Conservation (phyloP, 768 basidiomycete genomes). For the Xanthoconium stramineum region DNA sequence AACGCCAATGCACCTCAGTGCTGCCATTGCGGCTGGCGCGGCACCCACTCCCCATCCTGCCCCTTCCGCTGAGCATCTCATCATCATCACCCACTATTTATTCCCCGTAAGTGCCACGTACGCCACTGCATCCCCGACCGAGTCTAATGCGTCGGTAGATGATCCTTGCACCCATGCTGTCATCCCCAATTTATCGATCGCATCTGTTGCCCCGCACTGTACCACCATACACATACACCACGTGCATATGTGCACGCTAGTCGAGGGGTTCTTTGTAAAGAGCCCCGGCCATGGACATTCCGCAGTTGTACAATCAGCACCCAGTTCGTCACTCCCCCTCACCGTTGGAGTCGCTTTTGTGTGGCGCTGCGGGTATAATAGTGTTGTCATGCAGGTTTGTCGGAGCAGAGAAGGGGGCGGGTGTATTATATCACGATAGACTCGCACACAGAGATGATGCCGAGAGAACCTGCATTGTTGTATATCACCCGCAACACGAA, state of each 20-base stretch:
- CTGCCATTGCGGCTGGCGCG: slow-evolving; percentile 75
- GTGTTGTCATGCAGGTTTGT: slow-evolving; percentile 24
- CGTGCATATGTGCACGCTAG: slow-evolving; percentile 36
- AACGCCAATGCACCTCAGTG: slow-evolving; percentile 69
- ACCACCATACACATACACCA: slow-evolving; percentile 33
- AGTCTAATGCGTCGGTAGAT: slow-evolving; percentile 13
- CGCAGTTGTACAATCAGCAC: slow-evolving; percentile 28
- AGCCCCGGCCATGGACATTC: slow-evolving; percentile 14
- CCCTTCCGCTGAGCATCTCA: slow-evolving; percentile 52
- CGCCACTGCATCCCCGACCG: not conserved
- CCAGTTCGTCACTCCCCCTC: slow-evolving; percentile 6
- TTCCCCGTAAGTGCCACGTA: slow-evolving; percentile 18
- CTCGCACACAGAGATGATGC: slow-evolving; percentile 15
- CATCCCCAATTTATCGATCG: slow-evolving; percentile 30
- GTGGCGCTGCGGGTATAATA: slow-evolving; percentile 10
- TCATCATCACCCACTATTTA: slow-evolving; percentile 26
- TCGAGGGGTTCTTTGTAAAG: slow-evolving; percentile 6
- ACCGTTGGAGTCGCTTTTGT: slow-evolving; percentile 9
- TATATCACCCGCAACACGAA: slow-evolving; percentile 15
- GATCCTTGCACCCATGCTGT: slow-evolving; percentile 27
- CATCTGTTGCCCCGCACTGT: slow-evolving; percentile 30
- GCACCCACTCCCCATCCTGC: slow-evolving; percentile 55
- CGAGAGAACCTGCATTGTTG: slow-evolving; percentile 26
- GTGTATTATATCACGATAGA: slow-evolving; percentile 21
- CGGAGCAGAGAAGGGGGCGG: slow-evolving; percentile 11